A percentile compares a stretch with the other conserved stretches of the same genome.
These are phyloP conservation scores for Zopfia rhizophila DNA, from an alignment of 2,329 filamentous ascomycete species.

Conservation along the genomic window DNA sequence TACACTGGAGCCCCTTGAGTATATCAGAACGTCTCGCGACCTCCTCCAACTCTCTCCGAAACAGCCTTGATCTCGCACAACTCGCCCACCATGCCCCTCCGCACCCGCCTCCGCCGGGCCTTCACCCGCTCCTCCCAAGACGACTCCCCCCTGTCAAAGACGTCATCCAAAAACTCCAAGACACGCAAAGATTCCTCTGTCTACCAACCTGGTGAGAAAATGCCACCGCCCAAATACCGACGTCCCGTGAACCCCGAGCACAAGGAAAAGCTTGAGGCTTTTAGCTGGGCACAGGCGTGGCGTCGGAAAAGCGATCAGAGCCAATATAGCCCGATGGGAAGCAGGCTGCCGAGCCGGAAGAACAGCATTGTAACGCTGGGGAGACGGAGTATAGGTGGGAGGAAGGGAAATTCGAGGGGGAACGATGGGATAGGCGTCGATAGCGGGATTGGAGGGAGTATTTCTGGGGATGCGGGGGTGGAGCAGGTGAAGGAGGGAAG, in stretches of 20 bases:
- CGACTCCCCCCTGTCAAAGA: conserved; percentile 34
- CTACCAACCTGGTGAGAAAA: conserved; percentile 63
- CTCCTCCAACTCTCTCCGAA: neutral
- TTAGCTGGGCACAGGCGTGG: conserved; percentile 60
- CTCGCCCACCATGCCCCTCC: conserved; percentile 55
- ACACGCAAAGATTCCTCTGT: conserved; percentile 55
- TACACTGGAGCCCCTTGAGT: neutral
- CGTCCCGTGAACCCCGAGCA: conserved; percentile 61
- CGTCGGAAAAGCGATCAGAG: conserved; percentile 56
- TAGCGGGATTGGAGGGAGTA: conserved; percentile 48
- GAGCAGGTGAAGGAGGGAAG: conserved; percentile 54
- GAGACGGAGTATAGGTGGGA: conserved; percentile 41
- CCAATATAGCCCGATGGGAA: conserved; percentile 62
- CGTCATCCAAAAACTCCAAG: conserved; percentile 35
- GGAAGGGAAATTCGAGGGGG: conserved; percentile 49
- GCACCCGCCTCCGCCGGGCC: conserved; percentile 57
- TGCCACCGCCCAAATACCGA: conserved; percentile 63
- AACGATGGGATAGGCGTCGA: conserved; percentile 52
- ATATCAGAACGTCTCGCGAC: conserved; percentile 1
- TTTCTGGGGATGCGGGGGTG: conserved; percentile 39
- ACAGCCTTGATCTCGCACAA: conserved; percentile 2
- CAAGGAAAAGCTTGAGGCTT: conserved; percentile 61
- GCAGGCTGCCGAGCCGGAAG: conserved; percentile 55
- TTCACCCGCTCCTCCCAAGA: conserved; percentile 50
- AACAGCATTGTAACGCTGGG: conserved; percentile 44